These are phyloP conservation scores for Coemansia aciculifera DNA, from an alignment of 192 early-diverging fungal genomes.

Conservation along the genomic window DNA sequence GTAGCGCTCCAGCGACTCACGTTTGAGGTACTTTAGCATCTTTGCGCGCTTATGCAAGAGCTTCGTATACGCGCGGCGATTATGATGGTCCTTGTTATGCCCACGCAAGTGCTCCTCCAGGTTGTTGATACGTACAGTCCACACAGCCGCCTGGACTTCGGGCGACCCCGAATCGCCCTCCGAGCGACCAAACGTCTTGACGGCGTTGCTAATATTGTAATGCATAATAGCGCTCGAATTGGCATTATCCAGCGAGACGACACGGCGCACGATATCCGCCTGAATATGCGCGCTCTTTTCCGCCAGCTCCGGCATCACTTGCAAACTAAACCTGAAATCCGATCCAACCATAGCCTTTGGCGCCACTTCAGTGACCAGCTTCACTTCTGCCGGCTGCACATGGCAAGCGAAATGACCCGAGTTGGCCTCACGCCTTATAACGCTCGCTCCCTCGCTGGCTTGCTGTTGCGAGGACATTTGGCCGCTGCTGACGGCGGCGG, in stretches of 20 bases:
- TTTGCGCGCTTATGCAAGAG: constrained; percentile 79
- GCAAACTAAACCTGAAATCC: constrained; percentile 9
- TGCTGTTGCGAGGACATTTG: not conserved
- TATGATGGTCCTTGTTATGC: constrained; percentile 87
- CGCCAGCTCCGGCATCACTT: constrained; percentile 17
- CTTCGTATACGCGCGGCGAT: constrained; percentile 78
- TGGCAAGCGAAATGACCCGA: constrained; percentile 33
- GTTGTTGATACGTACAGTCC: constrained; percentile 87
- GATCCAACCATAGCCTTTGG: constrained; percentile 31
- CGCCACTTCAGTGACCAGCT: constrained; percentile 37
- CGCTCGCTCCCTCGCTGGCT: constrained; percentile 1
- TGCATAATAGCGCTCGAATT: constrained; percentile 71
- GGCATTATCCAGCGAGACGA: constrained; percentile 81
- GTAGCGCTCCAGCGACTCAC: constrained; percentile 66
- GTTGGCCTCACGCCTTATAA: constrained; percentile 32
- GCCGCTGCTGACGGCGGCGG: not conserved
- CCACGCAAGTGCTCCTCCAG: constrained; percentile 76
- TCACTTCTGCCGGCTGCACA: constrained; percentile 25
- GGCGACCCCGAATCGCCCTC: constrained; percentile 87
- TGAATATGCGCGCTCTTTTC: constrained; percentile 29
- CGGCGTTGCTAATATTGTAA: constrained; percentile 71
- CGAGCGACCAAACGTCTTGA: constrained; percentile 75
- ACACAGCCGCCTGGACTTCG: constrained; percentile 93
- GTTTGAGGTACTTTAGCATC: constrained; percentile 88
- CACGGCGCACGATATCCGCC: constrained; percentile 66